These are phyloP conservation scores for Lentinula sp. DNA, from an alignment of 768 basidiomycete genomes.

Conservation along the genomic window DNA sequence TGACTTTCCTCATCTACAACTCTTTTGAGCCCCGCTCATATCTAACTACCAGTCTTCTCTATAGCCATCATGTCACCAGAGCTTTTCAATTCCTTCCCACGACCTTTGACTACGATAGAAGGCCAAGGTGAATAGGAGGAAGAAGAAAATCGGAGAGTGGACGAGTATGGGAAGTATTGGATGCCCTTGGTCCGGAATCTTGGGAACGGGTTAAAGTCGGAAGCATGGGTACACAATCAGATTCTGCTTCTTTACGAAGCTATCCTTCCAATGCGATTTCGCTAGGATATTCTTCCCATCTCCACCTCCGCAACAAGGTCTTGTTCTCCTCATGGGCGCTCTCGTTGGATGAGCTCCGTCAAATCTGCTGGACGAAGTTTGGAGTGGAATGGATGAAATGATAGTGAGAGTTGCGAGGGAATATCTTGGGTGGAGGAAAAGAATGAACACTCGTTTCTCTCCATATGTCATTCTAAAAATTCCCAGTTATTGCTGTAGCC, in stretches of 20 bases:
- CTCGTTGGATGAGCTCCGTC: conserved; percentile 70
- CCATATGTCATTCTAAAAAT: too few species aligned
- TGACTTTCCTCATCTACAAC: too few species aligned
- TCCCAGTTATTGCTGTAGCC: background rate
- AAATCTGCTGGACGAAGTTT: conserved; percentile 86
- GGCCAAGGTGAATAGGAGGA: too few species aligned
- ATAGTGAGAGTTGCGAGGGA: conserved; percentile 62
- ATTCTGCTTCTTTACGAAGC: background rate
- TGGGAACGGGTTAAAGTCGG: conserved; percentile 25
- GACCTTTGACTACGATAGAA: conserved; percentile 24
- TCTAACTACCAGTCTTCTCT: too few species aligned
- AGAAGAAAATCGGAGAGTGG: background rate
- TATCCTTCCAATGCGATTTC: conserved; percentile 25
- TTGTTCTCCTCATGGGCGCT: conserved; percentile 82
- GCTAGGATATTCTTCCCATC: conserved; percentile 51
- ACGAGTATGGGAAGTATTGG: conserved; percentile 51
- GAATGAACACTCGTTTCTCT: background rate
- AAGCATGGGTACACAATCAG: background rate
- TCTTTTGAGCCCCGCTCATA: too few species aligned
- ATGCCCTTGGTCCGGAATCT: conserved; percentile 52
- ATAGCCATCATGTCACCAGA: too few species aligned
- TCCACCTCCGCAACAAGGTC: conserved; percentile 71
- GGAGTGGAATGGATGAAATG: conserved; percentile 84
- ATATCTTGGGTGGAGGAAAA: conserved; percentile 37
- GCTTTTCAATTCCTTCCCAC: too few species aligned